Base-by-base conservation (phyloP, 306 rosid species). In the Myrica gale region DNA sequence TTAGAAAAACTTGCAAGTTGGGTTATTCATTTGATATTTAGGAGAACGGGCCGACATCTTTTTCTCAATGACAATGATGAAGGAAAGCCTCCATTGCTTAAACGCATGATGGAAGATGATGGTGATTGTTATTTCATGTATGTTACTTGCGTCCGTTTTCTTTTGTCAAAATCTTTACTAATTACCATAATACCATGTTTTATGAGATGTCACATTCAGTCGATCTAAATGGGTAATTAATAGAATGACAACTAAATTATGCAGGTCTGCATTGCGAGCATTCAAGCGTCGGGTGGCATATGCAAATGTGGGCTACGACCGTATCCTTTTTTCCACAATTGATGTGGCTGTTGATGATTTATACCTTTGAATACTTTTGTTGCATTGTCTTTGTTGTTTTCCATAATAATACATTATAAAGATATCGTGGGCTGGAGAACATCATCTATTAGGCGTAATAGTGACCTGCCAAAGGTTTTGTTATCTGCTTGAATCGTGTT, bases 401-500 rank as follows among this genome's bases (percentile, higher is more conserved):
- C 88, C 82, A 54, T 88, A 73, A 90, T 61, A 32, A 82, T 23
- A 47, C n/a, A 67, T 37, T 41, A 2, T 76, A 52, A 74, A 95
- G 98, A 92, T 85, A 88, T 96, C 61, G 99, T 96, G 72, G 99
- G 99, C 80, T 96, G 99, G 99, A 92, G 98, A 90, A 96, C 99
- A 74, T 88, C 99, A 55, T 82, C 85, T 66, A 96, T 96, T 78
- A 82, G 99, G 76, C 89, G 97, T 43, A 79, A 84, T 53, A 79
- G 74, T 71, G 99, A 96, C 74, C 92, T 92, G 77, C 98, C 98
- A 16, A 90, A 89, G 97, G 99, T 96, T 85, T 66, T 60, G 50
- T 76, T 67, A 13, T 69, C 32, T 77, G 52, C 84, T 54, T 72
- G 26, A 8, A 21, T 79, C 73, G 65, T 75, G 9, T 68, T 2